These are phyloP conservation scores for Ambrosia artemisiifolia DNA, from an alignment of 129 eudicot species.

Conservation along the genomic window DNA sequence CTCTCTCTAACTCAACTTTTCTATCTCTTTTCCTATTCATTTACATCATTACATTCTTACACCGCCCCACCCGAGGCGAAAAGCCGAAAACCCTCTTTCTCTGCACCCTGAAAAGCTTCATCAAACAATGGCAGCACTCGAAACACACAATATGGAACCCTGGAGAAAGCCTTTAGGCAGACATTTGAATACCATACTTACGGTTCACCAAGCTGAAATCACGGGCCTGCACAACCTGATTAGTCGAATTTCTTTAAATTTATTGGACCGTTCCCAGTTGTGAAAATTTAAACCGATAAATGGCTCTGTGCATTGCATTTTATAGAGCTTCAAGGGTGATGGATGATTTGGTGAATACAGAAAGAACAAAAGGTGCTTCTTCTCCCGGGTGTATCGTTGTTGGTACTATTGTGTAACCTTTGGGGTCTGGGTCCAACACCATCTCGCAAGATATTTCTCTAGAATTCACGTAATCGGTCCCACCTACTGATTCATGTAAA, in stretches of 20 bases:
- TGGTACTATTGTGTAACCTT: constrained; percentile 96
- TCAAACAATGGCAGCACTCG: neutral
- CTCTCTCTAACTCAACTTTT: constrained; percentile 30
- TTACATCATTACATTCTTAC: constrained; percentile 34
- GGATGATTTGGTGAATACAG: constrained; percentile 96
- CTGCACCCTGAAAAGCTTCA: constrained; percentile 3
- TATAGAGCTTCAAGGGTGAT: constrained; percentile 80
- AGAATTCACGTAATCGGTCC: constrained; percentile 97
- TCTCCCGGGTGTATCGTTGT: constrained; percentile 98
- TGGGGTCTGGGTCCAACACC: constrained; percentile 97
- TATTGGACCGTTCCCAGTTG: constrained; percentile 8
- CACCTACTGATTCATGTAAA: constrained; percentile 96
- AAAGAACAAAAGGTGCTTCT: constrained; percentile 99
- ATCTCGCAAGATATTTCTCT: constrained; percentile 99
- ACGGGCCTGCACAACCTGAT: neutral
- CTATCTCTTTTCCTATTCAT: constrained; percentile 40
- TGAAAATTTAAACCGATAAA: constrained; percentile 11
- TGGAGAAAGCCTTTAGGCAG: neutral
- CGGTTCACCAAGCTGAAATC: neutral
- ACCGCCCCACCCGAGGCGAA: constrained; percentile 7
- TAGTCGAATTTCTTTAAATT: neutral
- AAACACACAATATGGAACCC: constrained; percentile 12
- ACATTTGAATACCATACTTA: neutral
- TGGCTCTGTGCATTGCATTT: constrained; percentile 16
- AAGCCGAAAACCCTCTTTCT: constrained; percentile 1